phyloP scores from a whole-genome alignment of 2,329 filamentous ascomycete species.

The Alternaria angustiovoidea region DNA sequence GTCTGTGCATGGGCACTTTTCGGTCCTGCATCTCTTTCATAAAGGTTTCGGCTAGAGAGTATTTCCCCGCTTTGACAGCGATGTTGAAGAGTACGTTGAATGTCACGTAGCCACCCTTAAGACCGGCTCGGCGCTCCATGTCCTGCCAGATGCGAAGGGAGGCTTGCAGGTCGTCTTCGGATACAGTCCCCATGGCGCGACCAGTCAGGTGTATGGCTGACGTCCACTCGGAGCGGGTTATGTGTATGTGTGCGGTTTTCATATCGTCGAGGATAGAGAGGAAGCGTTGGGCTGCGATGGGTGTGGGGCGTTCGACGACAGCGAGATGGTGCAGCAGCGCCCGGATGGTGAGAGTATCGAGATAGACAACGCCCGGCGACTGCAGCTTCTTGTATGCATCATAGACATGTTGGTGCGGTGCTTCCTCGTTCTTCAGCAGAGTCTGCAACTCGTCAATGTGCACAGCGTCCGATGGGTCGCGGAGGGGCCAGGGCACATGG shows the following conservation, averaged over 20 bases:
- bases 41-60: conserved; percentile 82
- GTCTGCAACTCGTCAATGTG: conserved; percentile 48
- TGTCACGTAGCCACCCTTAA: conserved; percentile 76
- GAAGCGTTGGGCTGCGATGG: conserved; percentile 77
- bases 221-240: conserved; percentile 80
- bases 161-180: conserved; percentile 68
- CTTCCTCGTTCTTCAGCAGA: conserved; percentile 54
- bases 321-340: conserved; percentile 74
- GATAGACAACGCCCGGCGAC: conserved; percentile 61
- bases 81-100: conserved; percentile 94
- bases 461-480: conserved; percentile 42
- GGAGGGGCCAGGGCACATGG: conserved; percentile 46
- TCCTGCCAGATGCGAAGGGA: conserved; percentile 83
- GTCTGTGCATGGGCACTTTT: conserved; percentile 74
- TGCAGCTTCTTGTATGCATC: conserved; percentile 62
- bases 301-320: conserved; percentile 62
- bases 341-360: conserved; percentile 64
- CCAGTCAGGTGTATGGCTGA: conserved; percentile 81
- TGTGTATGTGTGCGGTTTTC: conserved; percentile 73
- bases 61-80: conserved; percentile 86
- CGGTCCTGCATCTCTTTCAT: conserved; percentile 80
- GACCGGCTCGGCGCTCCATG: conserved; percentile 78
- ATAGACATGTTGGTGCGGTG: conserved; percentile 60
- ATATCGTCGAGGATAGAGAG: conserved; percentile 85
- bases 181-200: conserved; percentile 69